phyloP scores from a whole-genome alignment of 1,284 basidiomycete genomes.

The Trichosporon sp. region DNA sequence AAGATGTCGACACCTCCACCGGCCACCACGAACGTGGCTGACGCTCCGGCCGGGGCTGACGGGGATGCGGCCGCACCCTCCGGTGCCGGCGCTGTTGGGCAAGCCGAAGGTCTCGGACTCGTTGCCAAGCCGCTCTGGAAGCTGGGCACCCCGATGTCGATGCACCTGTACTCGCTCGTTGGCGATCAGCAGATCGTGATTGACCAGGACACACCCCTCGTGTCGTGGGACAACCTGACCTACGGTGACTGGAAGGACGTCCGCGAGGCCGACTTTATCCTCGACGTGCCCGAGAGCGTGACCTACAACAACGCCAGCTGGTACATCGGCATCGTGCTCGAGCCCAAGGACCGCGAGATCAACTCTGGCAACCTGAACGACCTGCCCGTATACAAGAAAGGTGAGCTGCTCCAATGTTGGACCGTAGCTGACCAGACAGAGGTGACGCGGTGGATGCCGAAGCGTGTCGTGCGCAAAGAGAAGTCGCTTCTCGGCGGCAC shows the following conservation, averaged over 20 bases:
- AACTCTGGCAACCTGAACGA: conserved; percentile 56
- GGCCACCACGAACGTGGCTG: conserved; percentile 12
- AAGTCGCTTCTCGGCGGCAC: conserved; percentile 67
- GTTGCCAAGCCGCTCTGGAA: conserved; percentile 44
- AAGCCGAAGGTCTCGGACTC: no score
- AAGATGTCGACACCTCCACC: conserved; percentile 10
- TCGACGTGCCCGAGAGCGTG: conserved; percentile 74
- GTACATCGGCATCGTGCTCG: conserved; percentile 81
- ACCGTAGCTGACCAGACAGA: conserved; percentile 52
- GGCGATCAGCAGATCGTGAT: conserved; percentile 51
- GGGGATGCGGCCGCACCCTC: conserved; percentile 8
- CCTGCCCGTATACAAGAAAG: conserved; percentile 72
- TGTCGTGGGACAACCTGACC: conserved; percentile 68
- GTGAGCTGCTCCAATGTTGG: conserved; percentile 51
- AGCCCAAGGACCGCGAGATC: conserved; percentile 54
- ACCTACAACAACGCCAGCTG: conserved; percentile 60
- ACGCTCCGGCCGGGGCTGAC: conserved; percentile 2
- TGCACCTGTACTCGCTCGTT: conserved; percentile 60
- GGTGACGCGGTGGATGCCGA: conserved; percentile 74
- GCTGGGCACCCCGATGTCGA: conserved; percentile 48
- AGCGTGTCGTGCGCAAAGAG: conserved; percentile 66
- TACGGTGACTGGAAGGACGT: conserved; percentile 74
- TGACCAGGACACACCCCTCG: conserved; percentile 20
- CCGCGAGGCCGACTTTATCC: conserved; percentile 59
- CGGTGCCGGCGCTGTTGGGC: neutral